A percentile compares a stretch with the other conserved stretches of the same genome.
Conservation (phyloP, 345 rosid species). For the Arabis hirsuta region DNA sequence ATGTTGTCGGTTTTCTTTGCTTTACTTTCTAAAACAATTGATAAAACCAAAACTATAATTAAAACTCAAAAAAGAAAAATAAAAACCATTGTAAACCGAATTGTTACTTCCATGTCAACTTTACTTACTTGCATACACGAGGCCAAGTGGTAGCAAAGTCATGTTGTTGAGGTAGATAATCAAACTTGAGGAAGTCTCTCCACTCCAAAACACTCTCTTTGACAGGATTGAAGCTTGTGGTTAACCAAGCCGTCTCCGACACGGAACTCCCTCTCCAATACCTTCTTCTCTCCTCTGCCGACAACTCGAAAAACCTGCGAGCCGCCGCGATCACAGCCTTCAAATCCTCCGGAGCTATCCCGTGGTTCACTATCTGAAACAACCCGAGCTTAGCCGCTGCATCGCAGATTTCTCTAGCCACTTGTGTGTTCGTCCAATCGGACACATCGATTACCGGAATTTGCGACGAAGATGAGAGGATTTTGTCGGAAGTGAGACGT, state of each 20-base stretch:
- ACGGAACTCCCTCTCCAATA: slow-evolving; percentile 47
- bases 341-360: slow-evolving; percentile 39
- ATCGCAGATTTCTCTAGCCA: slow-evolving; percentile 34
- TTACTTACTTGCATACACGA: slow-evolving; percentile 40
- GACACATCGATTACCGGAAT: slow-evolving; percentile 45
- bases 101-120: background rate
- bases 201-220: slow-evolving; percentile 46
- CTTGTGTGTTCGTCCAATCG: slow-evolving; percentile 27
- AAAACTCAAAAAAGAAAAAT: background rate
- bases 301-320: slow-evolving; percentile 46
- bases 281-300: slow-evolving; percentile 44
- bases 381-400: slow-evolving; percentile 41
- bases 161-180: slow-evolving; percentile 36
- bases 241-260: slow-evolving; percentile 43
- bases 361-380: slow-evolving; percentile 46
- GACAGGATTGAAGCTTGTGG: slow-evolving; percentile 44
- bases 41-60: too few species aligned
- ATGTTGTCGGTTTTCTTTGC: too few species aligned
- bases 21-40: too few species aligned
- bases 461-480: slow-evolving; percentile 32
- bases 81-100: background rate
- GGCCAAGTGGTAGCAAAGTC: slow-evolving; percentile 37
- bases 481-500: slow-evolving; percentile 40
- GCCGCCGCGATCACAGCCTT: slow-evolving; percentile 41
- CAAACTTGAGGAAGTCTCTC: slow-evolving; percentile 57